A percentile compares a stretch with the other conserved stretches of the same genome.
These are phyloP conservation scores for Fusarium denticulatum DNA, from an alignment of 2,329 filamentous ascomycete genomes.

Conservation along the genomic window DNA sequence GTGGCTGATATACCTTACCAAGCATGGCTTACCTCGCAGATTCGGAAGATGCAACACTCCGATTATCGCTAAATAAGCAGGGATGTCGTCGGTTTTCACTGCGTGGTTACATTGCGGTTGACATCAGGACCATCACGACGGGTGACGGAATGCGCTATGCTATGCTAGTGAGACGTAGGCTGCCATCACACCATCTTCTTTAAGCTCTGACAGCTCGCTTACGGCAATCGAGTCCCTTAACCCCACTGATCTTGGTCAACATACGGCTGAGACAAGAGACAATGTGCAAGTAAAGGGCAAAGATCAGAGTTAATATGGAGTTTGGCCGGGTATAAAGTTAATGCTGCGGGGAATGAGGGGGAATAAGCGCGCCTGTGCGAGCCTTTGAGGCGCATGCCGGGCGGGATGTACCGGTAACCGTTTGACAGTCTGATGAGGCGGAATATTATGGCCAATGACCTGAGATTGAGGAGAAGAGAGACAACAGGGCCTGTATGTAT, in stretches of 20 bases:
- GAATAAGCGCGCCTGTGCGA: constrained; percentile 25
- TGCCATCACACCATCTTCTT: constrained; percentile 4
- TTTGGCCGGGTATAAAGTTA: constrained; percentile 15
- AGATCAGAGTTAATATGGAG: constrained; percentile 6
- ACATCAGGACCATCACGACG: constrained; percentile 4
- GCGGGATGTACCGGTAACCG: constrained; percentile 13
- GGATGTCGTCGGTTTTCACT: constrained; percentile 8
- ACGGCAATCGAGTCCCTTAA: background rate
- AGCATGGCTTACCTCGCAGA: background rate
- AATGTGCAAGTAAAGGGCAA: constrained; percentile 5
- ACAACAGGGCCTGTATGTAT: background rate
- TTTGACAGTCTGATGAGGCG: constrained; percentile 4
- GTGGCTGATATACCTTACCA: constrained; percentile 1
- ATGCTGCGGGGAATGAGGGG: constrained; percentile 22
- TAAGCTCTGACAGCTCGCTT: constrained; percentile 34
- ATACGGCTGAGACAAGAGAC: constrained; percentile 24
- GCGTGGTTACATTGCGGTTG: constrained; percentile 13
- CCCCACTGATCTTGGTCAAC: constrained; percentile 1
- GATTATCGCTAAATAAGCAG: constrained; percentile 5
- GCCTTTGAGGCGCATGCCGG: constrained; percentile 4
- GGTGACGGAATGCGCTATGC: constrained; percentile 2
- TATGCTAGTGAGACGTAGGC: background rate
- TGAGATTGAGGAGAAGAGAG: constrained; percentile 9
- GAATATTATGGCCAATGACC: background rate
- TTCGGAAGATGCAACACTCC: background rate